phyloP scores from a whole-genome alignment of 2,329 filamentous ascomycete genomes.

The Aurifilum marmelostoma region DNA sequence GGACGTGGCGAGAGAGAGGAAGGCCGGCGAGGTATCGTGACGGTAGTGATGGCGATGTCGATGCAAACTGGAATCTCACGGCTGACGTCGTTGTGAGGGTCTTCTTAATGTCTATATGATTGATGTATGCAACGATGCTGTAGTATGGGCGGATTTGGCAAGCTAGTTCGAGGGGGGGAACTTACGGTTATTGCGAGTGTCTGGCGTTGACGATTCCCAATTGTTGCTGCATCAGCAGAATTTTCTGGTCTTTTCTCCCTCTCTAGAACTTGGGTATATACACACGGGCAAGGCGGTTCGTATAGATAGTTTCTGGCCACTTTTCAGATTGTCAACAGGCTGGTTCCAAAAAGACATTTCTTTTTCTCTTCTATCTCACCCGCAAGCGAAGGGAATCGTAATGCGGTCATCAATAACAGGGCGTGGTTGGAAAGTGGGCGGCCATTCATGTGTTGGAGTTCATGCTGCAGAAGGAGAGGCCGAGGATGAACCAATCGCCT shows the following conservation, averaged over 20 bases:
- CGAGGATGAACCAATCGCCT: not conserved
- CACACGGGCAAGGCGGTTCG: not conserved
- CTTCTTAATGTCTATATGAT: not conserved
- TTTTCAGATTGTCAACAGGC: not conserved
- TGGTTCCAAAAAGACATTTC: not conserved
- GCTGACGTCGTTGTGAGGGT: not conserved
- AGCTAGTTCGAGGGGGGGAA: not conserved
- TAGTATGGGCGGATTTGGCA: not conserved
- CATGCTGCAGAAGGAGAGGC: not conserved
- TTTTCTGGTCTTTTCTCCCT: not conserved
- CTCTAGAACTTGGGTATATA: not conserved
- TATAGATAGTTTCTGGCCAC: not conserved
- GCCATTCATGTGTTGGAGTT: not conserved
- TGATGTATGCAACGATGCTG: not conserved
- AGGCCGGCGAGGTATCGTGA: slow-evolving; percentile 34
- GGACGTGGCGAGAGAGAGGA: slow-evolving; percentile 54
- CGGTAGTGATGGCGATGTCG: not conserved
- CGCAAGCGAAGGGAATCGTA: not conserved
- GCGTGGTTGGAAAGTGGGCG: too few species aligned
- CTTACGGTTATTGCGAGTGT: not conserved
- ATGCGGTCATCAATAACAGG: not conserved
- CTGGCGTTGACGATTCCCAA: not conserved
- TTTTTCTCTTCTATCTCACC: not conserved
- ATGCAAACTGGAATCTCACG: not conserved
- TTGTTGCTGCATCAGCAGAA: not conserved